Base-by-base conservation (phyloP, 192 early-diverging fungal genomes). In the Podila minutissima region DNA sequence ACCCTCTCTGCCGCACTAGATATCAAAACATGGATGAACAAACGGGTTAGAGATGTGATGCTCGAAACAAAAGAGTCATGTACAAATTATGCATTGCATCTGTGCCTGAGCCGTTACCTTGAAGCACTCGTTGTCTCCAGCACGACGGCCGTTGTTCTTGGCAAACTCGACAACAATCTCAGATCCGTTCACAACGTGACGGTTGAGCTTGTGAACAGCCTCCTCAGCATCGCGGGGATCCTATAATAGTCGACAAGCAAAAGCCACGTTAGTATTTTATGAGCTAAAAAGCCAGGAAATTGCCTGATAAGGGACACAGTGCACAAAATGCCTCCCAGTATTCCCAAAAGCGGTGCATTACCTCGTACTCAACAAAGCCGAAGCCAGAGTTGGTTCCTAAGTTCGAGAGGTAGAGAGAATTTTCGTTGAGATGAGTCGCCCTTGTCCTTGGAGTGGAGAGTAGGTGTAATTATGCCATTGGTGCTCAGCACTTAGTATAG, bases 111-210 rank as follows among this genome's bases (percentile, higher is more conserved):
- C 10, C 33, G 46, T 76, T 37, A 83, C 83, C 67, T 84, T 78
- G 74, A 86, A 86, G 64, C 85, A 86, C 57, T 84, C 85, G 62
- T 86, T 84, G 26, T 84, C 85, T 17, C 83, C 83, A 29, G 83
- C 85, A 69, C 84, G 81, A 64, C 83, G 84, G 37, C 85, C 87
- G 33, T 83, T 84, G 60, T 88, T 88, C 82, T 88, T 88, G 58
- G 87, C 87, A 69, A 86, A 88, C 67, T 88, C 87, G 48, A 88
- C 87, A 33, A 88, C 84, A 59, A 88, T 83, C 28, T 64, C 58
- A 70, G 60, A 74, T 26, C 71, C 77, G 58, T 82, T 84, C 33
- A 88, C 84, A 69, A 77, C 51, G 22, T 73, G 59, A 29, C 69
- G 78, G 37, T 84, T 86, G 48, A 84, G 74, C 35, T 71, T 82